Evolutionary conservation across 116 monocot genomes (phyloP).

Genomic region (Thalassia testudinum): DNA sequence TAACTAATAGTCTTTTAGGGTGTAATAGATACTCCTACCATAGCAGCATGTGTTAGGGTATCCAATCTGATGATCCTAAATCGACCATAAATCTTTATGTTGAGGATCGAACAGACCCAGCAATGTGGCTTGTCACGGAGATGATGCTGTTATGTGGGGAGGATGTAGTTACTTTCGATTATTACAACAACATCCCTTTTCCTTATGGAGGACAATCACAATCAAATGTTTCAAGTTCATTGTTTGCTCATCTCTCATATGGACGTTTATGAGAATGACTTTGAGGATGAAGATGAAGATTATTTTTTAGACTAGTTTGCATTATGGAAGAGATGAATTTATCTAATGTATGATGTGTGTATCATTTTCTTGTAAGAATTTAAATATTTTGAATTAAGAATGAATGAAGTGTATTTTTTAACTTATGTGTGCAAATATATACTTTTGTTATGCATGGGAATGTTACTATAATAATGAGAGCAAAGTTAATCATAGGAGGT

Average conservation of each 20-base stretch:
- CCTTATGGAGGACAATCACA: slow-evolving; percentile 95
- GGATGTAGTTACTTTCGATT: slow-evolving; percentile 82
- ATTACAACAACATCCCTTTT: slow-evolving; percentile 61
- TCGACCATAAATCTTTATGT: slow-evolving; percentile 73
- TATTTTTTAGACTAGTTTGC: no score
- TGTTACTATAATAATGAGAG: no score
- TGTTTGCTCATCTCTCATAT: slow-evolving; percentile 85
- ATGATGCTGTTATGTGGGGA: slow-evolving; percentile 99
- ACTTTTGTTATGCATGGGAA: no score
- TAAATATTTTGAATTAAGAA: no score
- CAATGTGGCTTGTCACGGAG: slow-evolving; percentile 91
- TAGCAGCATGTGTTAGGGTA: slow-evolving; percentile 77
- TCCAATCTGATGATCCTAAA: slow-evolving; percentile 67
- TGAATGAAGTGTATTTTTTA: no score
- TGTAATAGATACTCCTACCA: slow-evolving; percentile 64
- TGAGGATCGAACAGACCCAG: slow-evolving; percentile 66
- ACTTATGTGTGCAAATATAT: no score
- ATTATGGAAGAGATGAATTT: no score
- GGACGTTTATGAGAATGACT: no score
- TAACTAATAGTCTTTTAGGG: slow-evolving; percentile 40
- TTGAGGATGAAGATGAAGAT: no score
- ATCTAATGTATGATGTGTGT: no score
- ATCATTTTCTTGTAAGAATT: no score
- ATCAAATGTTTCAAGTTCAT: slow-evolving; percentile 53
- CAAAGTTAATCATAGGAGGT: no score